These are phyloP conservation scores for Saccharomycopsis amapae DNA, from an alignment of 805 yeast species.

Conservation along the genomic window DNA sequence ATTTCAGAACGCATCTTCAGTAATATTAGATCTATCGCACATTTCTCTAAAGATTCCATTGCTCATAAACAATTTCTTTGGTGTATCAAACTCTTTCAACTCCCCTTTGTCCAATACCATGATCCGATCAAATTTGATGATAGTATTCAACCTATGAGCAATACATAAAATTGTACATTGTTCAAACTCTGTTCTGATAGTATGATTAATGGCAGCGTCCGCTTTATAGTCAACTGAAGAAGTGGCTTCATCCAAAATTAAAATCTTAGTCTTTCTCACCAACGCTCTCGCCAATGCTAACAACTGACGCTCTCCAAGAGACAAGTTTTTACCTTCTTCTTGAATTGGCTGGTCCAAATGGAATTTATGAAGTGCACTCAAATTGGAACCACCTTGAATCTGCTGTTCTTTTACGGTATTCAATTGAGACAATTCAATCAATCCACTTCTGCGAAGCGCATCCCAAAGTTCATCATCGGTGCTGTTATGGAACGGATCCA, in stretches of 20 bases:
- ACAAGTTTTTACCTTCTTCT: conserved; percentile 58
- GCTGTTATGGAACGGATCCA: conserved; percentile 63
- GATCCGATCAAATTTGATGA: conserved; percentile 60
- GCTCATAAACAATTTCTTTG: conserved; percentile 40
- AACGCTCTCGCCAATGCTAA: conserved; percentile 79
- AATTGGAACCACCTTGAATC: conserved; percentile 20
- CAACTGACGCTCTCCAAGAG: conserved; percentile 61
- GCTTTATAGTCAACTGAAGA: conserved; percentile 80
- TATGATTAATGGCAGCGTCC: conserved; percentile 66
- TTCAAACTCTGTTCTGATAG: conserved; percentile 59
- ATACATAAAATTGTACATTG: conserved; percentile 75
- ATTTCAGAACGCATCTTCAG: neutral
- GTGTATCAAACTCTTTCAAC: conserved; percentile 57
- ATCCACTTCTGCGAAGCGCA: conserved; percentile 55
- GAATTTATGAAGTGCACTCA: conserved; percentile 41
- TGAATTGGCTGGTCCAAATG: conserved; percentile 51
- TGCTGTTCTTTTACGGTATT: conserved; percentile 27
- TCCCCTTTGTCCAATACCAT: conserved; percentile 64
- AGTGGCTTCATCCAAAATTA: conserved; percentile 80
- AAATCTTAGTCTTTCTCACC: conserved; percentile 62
- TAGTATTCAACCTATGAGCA: conserved; percentile 77
- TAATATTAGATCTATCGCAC: conserved; percentile 30
- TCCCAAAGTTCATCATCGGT: conserved; percentile 61
- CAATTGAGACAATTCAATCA: conserved; percentile 35
- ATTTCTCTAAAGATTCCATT: conserved; percentile 37